A percentile compares a stretch with the other conserved stretches of the same genome.
These are phyloP conservation scores for Durio zibethinus DNA, from an alignment of 345 rosid species.

Conservation along the genomic window DNA sequence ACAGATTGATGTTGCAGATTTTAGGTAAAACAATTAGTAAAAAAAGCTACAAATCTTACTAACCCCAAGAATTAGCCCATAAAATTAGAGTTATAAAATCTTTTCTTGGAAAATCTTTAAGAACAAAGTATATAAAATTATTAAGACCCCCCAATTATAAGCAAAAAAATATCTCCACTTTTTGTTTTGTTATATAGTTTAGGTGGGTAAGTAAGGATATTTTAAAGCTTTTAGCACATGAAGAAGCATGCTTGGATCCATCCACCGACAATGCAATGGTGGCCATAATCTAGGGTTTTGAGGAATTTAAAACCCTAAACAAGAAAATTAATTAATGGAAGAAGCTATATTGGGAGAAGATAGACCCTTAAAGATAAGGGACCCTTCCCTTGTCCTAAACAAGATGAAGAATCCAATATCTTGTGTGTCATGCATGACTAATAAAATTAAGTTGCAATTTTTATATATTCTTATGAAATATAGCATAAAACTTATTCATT, in stretches of 20 bases:
- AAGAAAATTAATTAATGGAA: not conserved
- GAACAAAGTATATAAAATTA: not conserved
- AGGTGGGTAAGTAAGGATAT: not conserved
- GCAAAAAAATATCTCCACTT: not conserved
- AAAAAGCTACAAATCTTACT: not conserved
- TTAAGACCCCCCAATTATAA: not conserved
- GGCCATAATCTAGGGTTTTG: not conserved
- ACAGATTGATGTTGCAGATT: not conserved
- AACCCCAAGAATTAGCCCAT: not conserved
- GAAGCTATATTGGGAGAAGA: not conserved
- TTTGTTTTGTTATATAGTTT: not conserved
- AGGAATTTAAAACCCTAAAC: not conserved
- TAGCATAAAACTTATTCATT: no score
- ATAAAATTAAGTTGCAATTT: no score
- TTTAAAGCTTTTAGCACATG: not conserved
- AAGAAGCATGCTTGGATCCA: not conserved
- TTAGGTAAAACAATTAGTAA: not conserved
- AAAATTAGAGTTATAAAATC: not conserved
- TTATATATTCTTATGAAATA: no score
- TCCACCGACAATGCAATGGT: slow-evolving; percentile 2
- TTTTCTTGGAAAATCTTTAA: not conserved
- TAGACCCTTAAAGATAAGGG: not conserved
- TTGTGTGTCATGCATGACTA: no score
- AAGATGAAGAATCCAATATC: not conserved
- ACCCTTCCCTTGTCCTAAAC: not conserved